These are phyloP conservation scores for Schizosaccharomyces japonicus DNA, from an alignment of 805 yeast species.

Conservation along the genomic window DNA sequence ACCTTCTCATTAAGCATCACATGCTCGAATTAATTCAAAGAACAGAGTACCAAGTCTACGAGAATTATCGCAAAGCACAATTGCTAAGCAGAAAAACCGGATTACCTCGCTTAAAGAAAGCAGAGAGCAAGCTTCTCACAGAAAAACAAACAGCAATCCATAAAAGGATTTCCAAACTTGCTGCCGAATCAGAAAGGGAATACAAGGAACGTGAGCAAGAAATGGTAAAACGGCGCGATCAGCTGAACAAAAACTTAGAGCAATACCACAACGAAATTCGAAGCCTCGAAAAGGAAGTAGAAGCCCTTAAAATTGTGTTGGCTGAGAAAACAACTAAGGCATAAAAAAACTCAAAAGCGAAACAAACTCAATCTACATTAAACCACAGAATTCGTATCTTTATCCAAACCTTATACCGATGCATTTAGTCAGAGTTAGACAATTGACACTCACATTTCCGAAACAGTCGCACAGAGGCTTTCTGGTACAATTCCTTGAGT, in stretches of 20 bases:
- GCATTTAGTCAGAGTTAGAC: too few relatives aligned
- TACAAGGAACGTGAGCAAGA: slow-evolving; percentile 97
- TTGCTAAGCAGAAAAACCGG: slow-evolving; percentile 14
- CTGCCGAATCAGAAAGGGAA: slow-evolving; percentile 85
- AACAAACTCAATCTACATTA: too few relatives aligned
- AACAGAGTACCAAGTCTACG: slow-evolving; percentile 51
- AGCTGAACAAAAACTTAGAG: slow-evolving; percentile 80
- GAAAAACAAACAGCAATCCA: slow-evolving; percentile 89
- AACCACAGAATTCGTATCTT: too few relatives aligned
- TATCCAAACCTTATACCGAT: too few relatives aligned
- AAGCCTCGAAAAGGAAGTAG: not conserved
- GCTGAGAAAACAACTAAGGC: too few relatives aligned
- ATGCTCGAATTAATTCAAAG: slow-evolving; percentile 57
- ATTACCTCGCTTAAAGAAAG: slow-evolving; percentile 1
- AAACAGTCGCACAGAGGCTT: too few relatives aligned
- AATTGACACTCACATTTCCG: too few relatives aligned
- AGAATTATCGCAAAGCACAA: slow-evolving; percentile 36
- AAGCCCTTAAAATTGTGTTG: not conserved
- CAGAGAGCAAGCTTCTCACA: slow-evolving; percentile 71
- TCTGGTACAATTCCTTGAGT: too few relatives aligned
- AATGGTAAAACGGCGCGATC: slow-evolving; percentile 79
- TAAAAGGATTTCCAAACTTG: slow-evolving; percentile 87
- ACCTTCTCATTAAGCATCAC: slow-evolving; percentile 40
- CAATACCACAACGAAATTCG: slow-evolving; percentile 34
- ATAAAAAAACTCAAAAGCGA: too few relatives aligned